Base-by-base conservation (phyloP, 306 rosid species). In the Begonia masoniana region DNA sequence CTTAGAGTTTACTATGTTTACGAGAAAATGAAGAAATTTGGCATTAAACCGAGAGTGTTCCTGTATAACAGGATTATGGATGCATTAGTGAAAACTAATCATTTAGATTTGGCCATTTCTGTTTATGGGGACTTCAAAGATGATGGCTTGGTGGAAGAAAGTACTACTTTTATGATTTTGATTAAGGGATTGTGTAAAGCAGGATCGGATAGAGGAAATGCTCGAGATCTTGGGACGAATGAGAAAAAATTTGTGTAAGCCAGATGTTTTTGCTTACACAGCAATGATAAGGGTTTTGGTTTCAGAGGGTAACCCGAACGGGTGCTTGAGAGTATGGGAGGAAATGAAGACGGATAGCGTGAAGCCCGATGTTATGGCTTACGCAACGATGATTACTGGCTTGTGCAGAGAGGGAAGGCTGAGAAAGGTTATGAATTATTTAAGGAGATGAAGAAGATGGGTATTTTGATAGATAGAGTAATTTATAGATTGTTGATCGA, bases 191-290 rank as follows among this genome's bases (percentile, higher is more conserved):
- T 85, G 61, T 89, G 94, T 49, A 80, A 73, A 58, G 82, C 53
- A 7, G 87, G 91, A 47, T n/a, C 61, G 78, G 52, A 55, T 82
- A 13, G 80, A 73, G 13, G 87, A 85, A 62, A 80, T 78, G 94
- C 47, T 82, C 17, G 69, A 64, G 71, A 47, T 80, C 65, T 65
- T 85, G 77, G 68, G 63, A 8, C 65, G 63, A 36, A 85, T 85
- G 97, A 74, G 95, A 69, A 65, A 26, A 36, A 78, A 70, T 8
- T 57, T 82, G 75, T 89, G 95, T 71, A 82, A 59, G 66, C 82
- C 91, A 4, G 95, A 89, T 52, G 85, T 85, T 52, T 85, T 89
- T 63, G 97, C 91, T 0, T 85, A 80, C 50, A 89, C 91, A 0
- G 87, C 85, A 0, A 67, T 85, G 91, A 63, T 85, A 15, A 39